Evolutionary conservation across 2,329 filamentous ascomycete species (phyloP), one percentile per base, ranked within the genome.

Genomic region (Mycosphaerella arachidis): DNA sequence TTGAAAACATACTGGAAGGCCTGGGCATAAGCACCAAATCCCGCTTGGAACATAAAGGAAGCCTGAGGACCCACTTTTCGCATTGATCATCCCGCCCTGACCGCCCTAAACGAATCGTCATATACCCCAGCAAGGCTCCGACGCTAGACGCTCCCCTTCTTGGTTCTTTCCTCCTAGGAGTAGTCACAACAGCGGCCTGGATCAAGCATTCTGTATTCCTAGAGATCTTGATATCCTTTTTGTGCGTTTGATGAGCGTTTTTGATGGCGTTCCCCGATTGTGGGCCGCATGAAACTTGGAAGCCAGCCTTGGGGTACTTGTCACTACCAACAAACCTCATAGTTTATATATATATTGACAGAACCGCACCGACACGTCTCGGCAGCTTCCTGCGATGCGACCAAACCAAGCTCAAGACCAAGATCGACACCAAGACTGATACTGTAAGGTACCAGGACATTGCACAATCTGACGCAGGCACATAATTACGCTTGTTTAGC

Each of bases 1-100:
- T 61, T 74, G 51, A 65, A 63, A 24, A 67, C 63, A 13, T 72
- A 72, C 50, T 71, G 69, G 69, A 69, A 61, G 58, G 63, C 65
- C 40, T 70, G 68, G 68, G 50, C 51, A 18, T 50, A 50, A 43
- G 40, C 40, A 43, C 40, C 16, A 13, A 43, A 16, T 43, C 40
- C 40, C 40, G 16, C 40, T 6, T 43, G 40, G 40, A 43, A 12
- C 13, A 43, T 7, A 8, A 18, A 13, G n/a, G 40, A 4, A 43
- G n/a, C 40, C 40, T 18, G 40, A 43, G 40, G 13, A 43, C 13
- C 13, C 16, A 18, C 40, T 43, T 43, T 43, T 43, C 12, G 31
- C 8, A 35, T 35, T 35, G 8, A 35, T 35, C 12, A 2, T 5
- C 31, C 2, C 31, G 31, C 31, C 31, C 2, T 16, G 13, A 43